Base-by-base conservation (phyloP, 2,329 filamentous ascomycete species). In the Boeremia exigua region DNA sequence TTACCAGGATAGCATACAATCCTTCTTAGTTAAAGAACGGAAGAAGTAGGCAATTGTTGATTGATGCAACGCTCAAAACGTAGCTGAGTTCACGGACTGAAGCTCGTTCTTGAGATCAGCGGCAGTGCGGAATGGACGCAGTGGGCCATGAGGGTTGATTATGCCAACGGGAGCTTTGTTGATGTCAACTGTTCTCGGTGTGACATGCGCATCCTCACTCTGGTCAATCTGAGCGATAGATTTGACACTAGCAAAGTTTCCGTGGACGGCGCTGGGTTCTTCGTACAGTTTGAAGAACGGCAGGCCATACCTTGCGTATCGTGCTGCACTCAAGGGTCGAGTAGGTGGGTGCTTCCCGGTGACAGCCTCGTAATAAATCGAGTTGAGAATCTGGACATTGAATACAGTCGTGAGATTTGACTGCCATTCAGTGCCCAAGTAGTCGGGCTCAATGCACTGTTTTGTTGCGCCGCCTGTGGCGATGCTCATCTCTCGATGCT, bases 301-400 rank as follows among this genome's bases (percentile, higher is more conserved):
- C 2, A 72, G 58, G 2, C 73, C 73, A 27, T 66, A 25, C 1
- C 59, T 9, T 15, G 65, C 61, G 54, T 81, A 81, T 0, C 65
- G 65, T 15, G 62, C 14, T 4, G 72, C 69, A 5, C 67, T 64
- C 47, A 81, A 62, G 0, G 78, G 78, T 0, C 69, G 70, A 0
- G 55, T 38, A 6, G 74, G 75, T 0, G 76, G 69, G 0, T 59
- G 42, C 7, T 67, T 49, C 8, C 78, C 77, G 4, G 77, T 80
- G 29, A 79, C 60, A 7, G 56, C 32, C 4, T 68, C 33, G 62
- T 78, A 80, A 6, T 49, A 44, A 0, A 50, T 52, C 3, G 74
- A 69, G 58, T 79, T 77, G 37, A 80, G 62, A 15, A 80, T 73
- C 48, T 79, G 76, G 1, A 78, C 63, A 50, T 79, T 78, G 61